Conservation (phyloP, 1,284 basidiomycete genomes). For the Melampsora americana region DNA sequence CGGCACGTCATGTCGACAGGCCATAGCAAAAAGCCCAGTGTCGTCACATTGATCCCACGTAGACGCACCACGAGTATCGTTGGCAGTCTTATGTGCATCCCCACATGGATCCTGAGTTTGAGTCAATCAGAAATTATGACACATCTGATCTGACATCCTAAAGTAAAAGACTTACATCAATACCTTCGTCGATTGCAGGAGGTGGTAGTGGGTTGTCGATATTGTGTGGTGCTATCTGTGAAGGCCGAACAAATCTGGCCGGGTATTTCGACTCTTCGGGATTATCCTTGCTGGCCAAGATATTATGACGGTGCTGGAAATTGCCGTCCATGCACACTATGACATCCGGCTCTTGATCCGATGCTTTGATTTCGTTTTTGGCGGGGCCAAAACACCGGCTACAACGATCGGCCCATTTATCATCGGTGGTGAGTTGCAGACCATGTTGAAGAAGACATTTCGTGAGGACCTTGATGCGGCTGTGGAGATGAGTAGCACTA, state of each 20-base stretch:
- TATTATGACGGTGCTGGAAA: slow-evolving; percentile 24
- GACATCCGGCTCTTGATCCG: not conserved
- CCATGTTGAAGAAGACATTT: not conserved
- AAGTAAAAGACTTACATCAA: not conserved
- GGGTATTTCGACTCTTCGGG: slow-evolving; percentile 2
- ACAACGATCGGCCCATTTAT: not conserved
- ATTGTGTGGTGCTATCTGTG: not conserved
- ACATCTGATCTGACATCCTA: not conserved
- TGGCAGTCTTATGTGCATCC: not conserved
- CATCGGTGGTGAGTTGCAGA: not conserved
- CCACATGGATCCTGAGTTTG: slow-evolving; percentile 9
- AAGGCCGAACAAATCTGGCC: not conserved
- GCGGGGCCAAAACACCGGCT: slow-evolving; percentile 13
- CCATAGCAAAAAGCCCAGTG: slow-evolving; percentile 5
- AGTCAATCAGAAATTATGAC: no score
- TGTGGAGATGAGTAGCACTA: not conserved
- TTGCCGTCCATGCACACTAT: slow-evolving; percentile 18
- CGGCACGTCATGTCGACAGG: slow-evolving; percentile 14
- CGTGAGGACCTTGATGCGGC: not conserved
- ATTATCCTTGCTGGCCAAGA: slow-evolving; percentile 11
- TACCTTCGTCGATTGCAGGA: not conserved
- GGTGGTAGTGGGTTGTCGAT: not conserved
- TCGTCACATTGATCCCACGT: slow-evolving; percentile 15
- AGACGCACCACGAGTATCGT: not conserved
- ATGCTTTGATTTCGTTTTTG: not conserved